Conservation (phyloP, 306 rosid genomes). For the Hippophae rhamnoides region DNA sequence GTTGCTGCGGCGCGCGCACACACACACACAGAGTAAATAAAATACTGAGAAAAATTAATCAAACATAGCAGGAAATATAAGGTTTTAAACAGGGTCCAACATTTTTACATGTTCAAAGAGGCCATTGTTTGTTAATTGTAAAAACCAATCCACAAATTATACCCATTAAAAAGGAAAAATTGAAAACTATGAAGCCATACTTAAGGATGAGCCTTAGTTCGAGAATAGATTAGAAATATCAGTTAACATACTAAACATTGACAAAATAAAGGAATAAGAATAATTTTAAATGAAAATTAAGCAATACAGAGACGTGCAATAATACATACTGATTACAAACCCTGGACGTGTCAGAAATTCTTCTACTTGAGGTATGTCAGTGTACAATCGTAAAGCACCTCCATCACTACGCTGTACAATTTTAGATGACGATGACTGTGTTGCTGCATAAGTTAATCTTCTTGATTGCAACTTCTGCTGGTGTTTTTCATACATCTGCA, state of each 20-base stretch:
- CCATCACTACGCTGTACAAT: conserved; percentile 26
- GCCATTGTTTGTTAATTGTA: too few relatives aligned
- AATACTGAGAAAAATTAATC: conserved; percentile 9
- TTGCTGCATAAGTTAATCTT: conserved; percentile 16
- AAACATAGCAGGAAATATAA: conserved; percentile 16
- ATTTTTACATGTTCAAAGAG: too few relatives aligned
- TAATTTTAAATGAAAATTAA: conserved; percentile 7
- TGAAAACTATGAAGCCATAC: too few relatives aligned
- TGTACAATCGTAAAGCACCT: conserved; percentile 49
- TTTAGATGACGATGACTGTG: conserved; percentile 24
- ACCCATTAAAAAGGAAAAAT: too few relatives aligned
- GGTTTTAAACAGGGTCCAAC: too few relatives aligned
- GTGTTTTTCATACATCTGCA: conserved; percentile 69
- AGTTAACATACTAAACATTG: conserved; percentile 5
- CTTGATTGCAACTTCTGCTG: conserved; percentile 31
- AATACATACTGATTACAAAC: conserved; percentile 63
- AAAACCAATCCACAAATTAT: too few relatives aligned
- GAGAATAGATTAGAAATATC: background rate
- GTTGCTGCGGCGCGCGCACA: conserved; percentile 35
- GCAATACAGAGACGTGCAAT: conserved; percentile 2
- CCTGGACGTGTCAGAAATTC: conserved; percentile 66
- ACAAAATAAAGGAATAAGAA: background rate
- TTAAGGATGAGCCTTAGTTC: too few relatives aligned
- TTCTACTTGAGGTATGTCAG: conserved; percentile 82
- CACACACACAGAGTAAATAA: too few relatives aligned